Conservation (phyloP, 1,284 basidiomycete species). For the Moesziomyces antarcticus region DNA sequence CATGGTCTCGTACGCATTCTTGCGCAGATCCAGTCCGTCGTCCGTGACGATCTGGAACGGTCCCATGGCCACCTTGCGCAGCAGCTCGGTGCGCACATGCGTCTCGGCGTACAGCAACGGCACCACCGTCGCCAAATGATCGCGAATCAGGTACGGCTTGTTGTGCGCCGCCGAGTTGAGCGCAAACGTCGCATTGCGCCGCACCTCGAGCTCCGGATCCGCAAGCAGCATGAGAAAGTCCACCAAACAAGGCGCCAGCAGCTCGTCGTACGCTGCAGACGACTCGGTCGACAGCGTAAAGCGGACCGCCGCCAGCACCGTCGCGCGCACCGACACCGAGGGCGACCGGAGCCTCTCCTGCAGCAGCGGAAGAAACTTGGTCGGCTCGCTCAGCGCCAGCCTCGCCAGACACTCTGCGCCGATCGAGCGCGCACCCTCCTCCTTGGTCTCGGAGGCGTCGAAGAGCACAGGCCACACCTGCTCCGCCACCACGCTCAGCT, state of each 20-base stretch:
- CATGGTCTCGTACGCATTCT: slow-evolving; percentile 95
- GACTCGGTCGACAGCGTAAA: slow-evolving; percentile 90
- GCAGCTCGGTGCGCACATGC: slow-evolving; percentile 75
- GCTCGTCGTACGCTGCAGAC: slow-evolving; percentile 83
- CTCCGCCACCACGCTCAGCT: slow-evolving; percentile 85
- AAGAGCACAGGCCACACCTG: slow-evolving; percentile 82
- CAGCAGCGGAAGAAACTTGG: slow-evolving; percentile 77
- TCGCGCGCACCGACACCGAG: slow-evolving; percentile 73
- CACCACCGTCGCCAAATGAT: slow-evolving; percentile 80
- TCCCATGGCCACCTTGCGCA: slow-evolving; percentile 89
- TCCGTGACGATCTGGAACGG: slow-evolving; percentile 96
- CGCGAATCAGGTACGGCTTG: slow-evolving; percentile 88
- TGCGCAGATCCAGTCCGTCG: slow-evolving; percentile 86
- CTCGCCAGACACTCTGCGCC: slow-evolving; percentile 97
- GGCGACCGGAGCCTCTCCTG: slow-evolving; percentile 76
- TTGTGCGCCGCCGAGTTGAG: slow-evolving; percentile 93
- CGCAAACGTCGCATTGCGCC: slow-evolving; percentile 73
- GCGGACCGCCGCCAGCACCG: slow-evolving; percentile 90
- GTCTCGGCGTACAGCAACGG: slow-evolving; percentile 86
- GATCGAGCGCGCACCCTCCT: slow-evolving; percentile 91
- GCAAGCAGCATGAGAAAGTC: slow-evolving; percentile 89
- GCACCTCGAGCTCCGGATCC: slow-evolving; percentile 75
- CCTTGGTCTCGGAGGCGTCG: slow-evolving; percentile 69
- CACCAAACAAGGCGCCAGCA: slow-evolving; percentile 83
- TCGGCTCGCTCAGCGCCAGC: slow-evolving; percentile 87